A percentile compares a stretch with the other conserved stretches of the same genome.
Evolutionary conservation across 208 protist genomes (phyloP).

Genomic region (Balamuthia mandrillaris): DNA sequence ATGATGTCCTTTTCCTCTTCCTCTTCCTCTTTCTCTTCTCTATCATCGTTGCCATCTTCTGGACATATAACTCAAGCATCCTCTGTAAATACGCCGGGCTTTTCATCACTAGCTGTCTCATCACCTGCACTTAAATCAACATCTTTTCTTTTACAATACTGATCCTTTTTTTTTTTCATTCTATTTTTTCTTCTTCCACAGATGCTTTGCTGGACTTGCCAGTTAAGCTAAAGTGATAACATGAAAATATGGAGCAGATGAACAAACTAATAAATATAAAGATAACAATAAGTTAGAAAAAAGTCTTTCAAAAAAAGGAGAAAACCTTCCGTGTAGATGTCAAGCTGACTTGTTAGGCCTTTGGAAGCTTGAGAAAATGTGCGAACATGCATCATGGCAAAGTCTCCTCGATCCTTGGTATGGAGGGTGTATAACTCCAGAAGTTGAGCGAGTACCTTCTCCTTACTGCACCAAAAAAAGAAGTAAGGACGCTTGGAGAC

Average conservation of each 20-base stretch:
- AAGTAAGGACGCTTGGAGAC: neutral
- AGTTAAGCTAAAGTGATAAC: neutral
- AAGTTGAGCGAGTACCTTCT: too few relatives aligned
- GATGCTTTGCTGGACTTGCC: neutral
- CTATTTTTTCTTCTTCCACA: neutral
- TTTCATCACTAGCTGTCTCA: neutral
- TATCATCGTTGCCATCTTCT: neutral
- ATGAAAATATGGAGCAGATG: neutral
- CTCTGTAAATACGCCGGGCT: neutral
- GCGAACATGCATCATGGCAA: too few relatives aligned
- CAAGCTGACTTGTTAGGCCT: neutral
- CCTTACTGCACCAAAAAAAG: neutral
- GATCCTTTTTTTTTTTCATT: neutral
- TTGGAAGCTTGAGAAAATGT: neutral
- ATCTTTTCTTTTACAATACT: neutral
- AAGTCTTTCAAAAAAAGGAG: neutral
- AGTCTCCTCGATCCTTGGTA: too few relatives aligned
- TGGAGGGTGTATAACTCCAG: too few relatives aligned
- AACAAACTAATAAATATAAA: neutral
- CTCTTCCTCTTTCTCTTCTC: neutral
- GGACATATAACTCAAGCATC: neutral
- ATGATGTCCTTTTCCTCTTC: neutral
- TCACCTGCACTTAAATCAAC: neutral
- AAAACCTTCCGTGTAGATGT: neutral
- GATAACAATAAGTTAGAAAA: neutral